Conservation (phyloP, 306 rosid genomes). For the Cucumis sativus region Cucumber_9930_V3 NC_026661.2:3048501-3049000, state of each 20-base stretch:
- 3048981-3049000: background rate
- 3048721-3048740: background rate
- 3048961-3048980: slow-evolving; percentile 32
- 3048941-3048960: slow-evolving; percentile 80
- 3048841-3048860: slow-evolving; percentile 78
- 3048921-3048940: slow-evolving; percentile 35
- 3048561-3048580: background rate
- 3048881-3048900: slow-evolving; percentile 82
- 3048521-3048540: background rate
- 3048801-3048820: slow-evolving; percentile 57
- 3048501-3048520: background rate
- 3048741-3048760: background rate
- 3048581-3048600: background rate
- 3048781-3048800: slow-evolving; percentile 77
- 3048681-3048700: background rate
- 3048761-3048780: slow-evolving; percentile 40
- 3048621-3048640: background rate
- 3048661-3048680: background rate
- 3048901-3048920: slow-evolving; percentile 87
- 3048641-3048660: background rate
- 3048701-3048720: background rate
- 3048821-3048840: slow-evolving; percentile 70
- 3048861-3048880: slow-evolving; percentile 86
- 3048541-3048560: background rate
- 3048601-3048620: background rate